A percentile compares a stretch with the other conserved stretches of the same genome.
Conservation (phyloP, 495 filamentous ascomycete genomes). For the Lophiotrema nucula region DNA sequence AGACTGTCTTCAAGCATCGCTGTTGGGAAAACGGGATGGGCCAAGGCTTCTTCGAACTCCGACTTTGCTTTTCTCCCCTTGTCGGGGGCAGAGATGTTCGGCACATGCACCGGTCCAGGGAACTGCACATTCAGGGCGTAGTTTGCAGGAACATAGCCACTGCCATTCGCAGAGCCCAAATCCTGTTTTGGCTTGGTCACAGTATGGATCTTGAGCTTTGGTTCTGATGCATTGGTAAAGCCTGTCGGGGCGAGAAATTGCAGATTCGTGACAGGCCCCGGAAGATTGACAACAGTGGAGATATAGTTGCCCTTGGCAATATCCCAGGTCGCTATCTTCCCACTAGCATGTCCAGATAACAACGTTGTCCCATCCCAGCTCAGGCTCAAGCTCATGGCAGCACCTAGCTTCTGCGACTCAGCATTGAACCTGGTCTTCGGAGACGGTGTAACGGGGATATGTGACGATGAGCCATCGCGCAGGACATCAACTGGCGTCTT, state of each 20-base stretch:
- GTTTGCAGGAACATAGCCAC: constrained; percentile 53
- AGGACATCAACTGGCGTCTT: constrained; percentile 16
- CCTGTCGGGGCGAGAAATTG: constrained; percentile 62
- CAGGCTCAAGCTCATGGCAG: constrained; percentile 61
- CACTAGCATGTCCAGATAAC: constrained; percentile 76
- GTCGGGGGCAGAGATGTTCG: constrained; percentile 20
- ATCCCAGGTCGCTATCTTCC: constrained; percentile 79
- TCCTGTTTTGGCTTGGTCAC: constrained; percentile 70
- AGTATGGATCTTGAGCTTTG: constrained; percentile 53
- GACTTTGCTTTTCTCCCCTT: neutral
- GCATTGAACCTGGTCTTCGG: constrained; percentile 57
- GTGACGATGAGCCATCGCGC: constrained; percentile 22
- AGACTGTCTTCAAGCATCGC: constrained; percentile 57
- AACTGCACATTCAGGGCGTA: constrained; percentile 72
- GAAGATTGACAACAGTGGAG: constrained; percentile 63
- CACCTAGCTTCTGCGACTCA: constrained; percentile 59
- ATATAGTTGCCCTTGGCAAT: constrained; percentile 62
- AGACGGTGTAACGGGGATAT: constrained; percentile 39
- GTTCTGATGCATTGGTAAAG: constrained; percentile 46
- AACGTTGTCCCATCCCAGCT: constrained; percentile 81
- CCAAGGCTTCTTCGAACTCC: constrained; percentile 52
- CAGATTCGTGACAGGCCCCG: constrained; percentile 77
- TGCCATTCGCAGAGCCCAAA: constrained; percentile 46
- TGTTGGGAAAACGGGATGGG: constrained; percentile 53
- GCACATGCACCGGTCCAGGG: constrained; percentile 24